Evolutionary conservation across 768 basidiomycete genomes (phyloP).

Genomic region (Russula olivacea): DNA sequence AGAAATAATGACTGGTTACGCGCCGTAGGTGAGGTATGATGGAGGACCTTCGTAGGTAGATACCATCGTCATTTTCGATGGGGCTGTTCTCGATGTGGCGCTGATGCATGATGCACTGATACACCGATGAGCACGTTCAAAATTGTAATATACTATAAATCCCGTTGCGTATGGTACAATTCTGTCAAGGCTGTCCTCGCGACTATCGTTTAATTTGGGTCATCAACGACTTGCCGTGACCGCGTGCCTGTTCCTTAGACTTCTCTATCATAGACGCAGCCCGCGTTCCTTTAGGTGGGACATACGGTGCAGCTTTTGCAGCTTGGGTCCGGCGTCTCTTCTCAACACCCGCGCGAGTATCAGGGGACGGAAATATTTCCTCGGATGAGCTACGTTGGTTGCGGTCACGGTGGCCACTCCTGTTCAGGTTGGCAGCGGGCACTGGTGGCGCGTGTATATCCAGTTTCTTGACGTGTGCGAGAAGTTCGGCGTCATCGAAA

Average conservation of each 20-base stretch:
- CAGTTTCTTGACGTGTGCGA: not conserved
- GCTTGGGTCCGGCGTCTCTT: not conserved
- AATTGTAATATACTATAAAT: too few relatives aligned
- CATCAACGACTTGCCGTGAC: not conserved
- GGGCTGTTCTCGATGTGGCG: too few relatives aligned
- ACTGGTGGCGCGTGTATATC: not conserved
- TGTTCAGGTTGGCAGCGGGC: not conserved
- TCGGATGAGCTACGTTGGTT: not conserved
- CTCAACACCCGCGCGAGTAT: conserved; percentile 11
- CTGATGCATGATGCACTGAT: too few relatives aligned
- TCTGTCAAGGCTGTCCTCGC: too few relatives aligned
- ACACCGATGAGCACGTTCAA: too few relatives aligned
- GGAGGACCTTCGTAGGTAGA: too few relatives aligned
- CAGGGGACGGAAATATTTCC: conserved; percentile 11
- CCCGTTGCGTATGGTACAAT: too few relatives aligned
- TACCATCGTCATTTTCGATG: too few relatives aligned
- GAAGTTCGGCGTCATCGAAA: conserved; percentile 3
- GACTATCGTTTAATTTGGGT: too few relatives aligned
- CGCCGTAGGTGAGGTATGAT: too few relatives aligned
- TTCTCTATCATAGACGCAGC: conserved; percentile 13
- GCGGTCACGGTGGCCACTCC: not conserved
- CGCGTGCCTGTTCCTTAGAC: not conserved
- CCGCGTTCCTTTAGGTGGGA: conserved; percentile 14
- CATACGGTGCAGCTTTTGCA: conserved; percentile 10
- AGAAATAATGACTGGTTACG: not conserved